Evolutionary conservation across 2,329 filamentous ascomycete species (phyloP), one percentile per base, ranked within the genome.

Genomic region (Colletotrichum abscissum): DNA sequence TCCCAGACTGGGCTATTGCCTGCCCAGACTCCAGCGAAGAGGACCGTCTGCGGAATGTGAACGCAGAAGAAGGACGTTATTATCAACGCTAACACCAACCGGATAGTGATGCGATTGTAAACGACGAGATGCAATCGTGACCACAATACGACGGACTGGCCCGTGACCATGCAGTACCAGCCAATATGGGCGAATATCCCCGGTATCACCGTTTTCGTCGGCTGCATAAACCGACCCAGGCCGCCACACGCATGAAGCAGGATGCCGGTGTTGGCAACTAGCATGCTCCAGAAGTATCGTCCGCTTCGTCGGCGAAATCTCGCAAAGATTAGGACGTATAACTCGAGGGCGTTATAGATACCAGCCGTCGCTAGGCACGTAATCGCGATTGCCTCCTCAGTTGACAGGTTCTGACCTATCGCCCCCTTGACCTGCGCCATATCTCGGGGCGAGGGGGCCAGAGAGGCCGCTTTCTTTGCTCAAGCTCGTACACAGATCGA

Each of bases 101-200:
- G 68, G 4, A 71, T 72, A 6, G 65, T 72, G 5, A 55, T 7
- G 16, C 49, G 59, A 19, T 62, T 70, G 4, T 64, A 84, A 5
- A 88, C 82, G 16, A 91, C 85, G 4, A 92, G 84, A 76, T 91
- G 87, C 0, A 91, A 83, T 16, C 90, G 86, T 3, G 88, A 90
- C 64, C 69, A 75, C 19, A 75, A 56, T 1, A 75, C 74, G 8
- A 75, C 60, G 6, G 67, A 74, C 52, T 74, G 72, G 0, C 89
- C 89, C 6, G 88, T 89, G 1, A 91, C 85, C 88, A 91, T 90
- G 4, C 82, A 77, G 78, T 85, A 88, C 89, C 89, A 91, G 4
- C 69, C 69, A 4, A 72, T 12, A n/a, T 70, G 63, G 8, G 77
- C 69, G 28, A 73, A 62, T 7, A 33, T 30, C 3, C 63, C 69